Conservation (phyloP, 2,329 filamentous ascomycete genomes). For the Karstenula rhodostoma region DNA sequence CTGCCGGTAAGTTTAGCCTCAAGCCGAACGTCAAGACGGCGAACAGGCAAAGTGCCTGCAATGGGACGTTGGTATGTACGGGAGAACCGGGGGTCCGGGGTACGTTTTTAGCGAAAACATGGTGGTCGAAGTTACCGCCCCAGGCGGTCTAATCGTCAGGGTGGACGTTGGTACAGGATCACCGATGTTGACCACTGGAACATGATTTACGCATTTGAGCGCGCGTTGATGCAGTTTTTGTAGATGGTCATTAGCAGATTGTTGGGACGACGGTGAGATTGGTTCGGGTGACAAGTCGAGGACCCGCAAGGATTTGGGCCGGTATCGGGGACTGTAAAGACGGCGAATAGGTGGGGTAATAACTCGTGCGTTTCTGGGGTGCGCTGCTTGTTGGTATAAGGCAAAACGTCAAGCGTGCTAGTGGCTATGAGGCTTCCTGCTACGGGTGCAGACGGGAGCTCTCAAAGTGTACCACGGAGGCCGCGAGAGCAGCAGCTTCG, state of each 20-base stretch:
- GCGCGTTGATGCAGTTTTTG: not conserved
- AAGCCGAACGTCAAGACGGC: slow-evolving; percentile 24
- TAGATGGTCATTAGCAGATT: not conserved
- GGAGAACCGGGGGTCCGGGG: slow-evolving; percentile 27
- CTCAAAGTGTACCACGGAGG: not conserved
- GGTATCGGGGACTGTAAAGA: slow-evolving; percentile 21
- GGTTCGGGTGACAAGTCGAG: slow-evolving; percentile 2
- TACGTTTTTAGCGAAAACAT: slow-evolving; percentile 24
- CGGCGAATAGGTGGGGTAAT: slow-evolving; percentile 4
- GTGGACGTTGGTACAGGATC: slow-evolving; percentile 9
- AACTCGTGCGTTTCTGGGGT: not conserved
- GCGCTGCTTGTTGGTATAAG: not conserved
- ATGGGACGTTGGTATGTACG: not conserved
- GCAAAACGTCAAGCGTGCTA: not conserved
- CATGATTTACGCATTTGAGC: not conserved
- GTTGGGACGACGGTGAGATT: not conserved
- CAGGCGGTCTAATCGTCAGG: slow-evolving; percentile 23
- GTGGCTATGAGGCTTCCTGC: not conserved
- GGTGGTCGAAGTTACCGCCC: slow-evolving; percentile 6
- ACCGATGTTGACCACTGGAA: slow-evolving; percentile 21
- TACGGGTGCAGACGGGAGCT: not conserved
- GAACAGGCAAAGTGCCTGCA: slow-evolving; percentile 20
- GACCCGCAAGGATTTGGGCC: slow-evolving; percentile 21
- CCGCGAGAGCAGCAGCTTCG: slow-evolving; percentile 1
- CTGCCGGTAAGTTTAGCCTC: slow-evolving; percentile 19